Evolutionary conservation across 768 basidiomycete genomes (phyloP), one percentile per base, ranked within the genome.

Genomic region (Suillus discolor): DNA sequence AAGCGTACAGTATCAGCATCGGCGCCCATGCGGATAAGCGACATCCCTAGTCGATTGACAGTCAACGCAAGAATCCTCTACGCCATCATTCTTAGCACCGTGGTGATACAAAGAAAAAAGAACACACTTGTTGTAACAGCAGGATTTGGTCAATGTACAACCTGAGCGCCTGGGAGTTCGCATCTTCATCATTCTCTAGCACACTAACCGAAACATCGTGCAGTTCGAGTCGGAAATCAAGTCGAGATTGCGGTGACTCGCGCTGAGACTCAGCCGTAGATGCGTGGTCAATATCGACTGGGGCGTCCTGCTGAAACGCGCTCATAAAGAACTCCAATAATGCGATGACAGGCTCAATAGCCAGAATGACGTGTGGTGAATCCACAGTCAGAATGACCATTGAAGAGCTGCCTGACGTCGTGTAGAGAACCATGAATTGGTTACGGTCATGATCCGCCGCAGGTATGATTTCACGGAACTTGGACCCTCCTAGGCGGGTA

Each of bases 401-500:
- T 4, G 92, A 82, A 44, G 88, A 81, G 25, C 79, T 74, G 18
- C 90, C 89, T 13, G 94, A 84, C 69, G 85, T 85, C 2, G 93
- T 93, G 76, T 93, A 98, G 39, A 97, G 84, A 20, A 97, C 74
- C 93, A 97, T 97, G 73, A 99, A 91, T 72, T 97, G 94, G 66
- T 96, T 96, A 61, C 92, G 82, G 66, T 90, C 86, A 70, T 97
- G 94, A 64, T 89, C 86, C 16, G 94, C 91, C 6, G 95, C 90
- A 15, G 97, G 97, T 67, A 99, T 93, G 64, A 99, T 96, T 76
- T 99, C 96, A 49, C 96, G 87, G 81, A 96, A 98, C 71, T 86
- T 90, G 31, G 94, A 92, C 57, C 82, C 81, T 8, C 94, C 93
- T 0, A 92, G 86, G 62, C 90, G 84, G 2, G 90, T 98, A 74